These are phyloP conservation scores for Diaporthe batatas DNA, from an alignment of 2,329 filamentous ascomycete genomes.

Conservation along the genomic window DNA sequence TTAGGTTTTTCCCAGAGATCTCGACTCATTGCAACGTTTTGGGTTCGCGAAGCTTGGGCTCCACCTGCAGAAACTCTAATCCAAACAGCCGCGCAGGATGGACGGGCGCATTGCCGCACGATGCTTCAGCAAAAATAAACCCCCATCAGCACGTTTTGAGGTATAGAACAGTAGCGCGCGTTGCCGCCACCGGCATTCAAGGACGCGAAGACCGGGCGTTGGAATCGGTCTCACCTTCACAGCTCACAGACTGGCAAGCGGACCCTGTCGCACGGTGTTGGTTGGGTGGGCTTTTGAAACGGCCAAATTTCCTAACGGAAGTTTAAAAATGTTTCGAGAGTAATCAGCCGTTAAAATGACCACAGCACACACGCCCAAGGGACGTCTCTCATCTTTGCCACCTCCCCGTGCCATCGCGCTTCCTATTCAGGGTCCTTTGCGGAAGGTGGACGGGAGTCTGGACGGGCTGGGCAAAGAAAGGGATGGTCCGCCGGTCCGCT, in stretches of 20 bases:
- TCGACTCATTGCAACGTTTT: slow-evolving; percentile 32
- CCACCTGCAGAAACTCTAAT: slow-evolving; percentile 14
- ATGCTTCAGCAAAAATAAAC: slow-evolving; percentile 6
- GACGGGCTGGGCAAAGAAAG: slow-evolving; percentile 13
- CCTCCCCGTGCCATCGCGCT: slow-evolving; percentile 16
- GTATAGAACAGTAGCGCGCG: slow-evolving; percentile 4
- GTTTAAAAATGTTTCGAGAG: slow-evolving; percentile 20
- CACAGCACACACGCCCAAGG: background rate
- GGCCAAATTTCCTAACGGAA: slow-evolving; percentile 28
- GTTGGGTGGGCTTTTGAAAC: slow-evolving; percentile 28
- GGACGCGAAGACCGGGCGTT: background rate
- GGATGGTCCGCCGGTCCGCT: slow-evolving; percentile 28
- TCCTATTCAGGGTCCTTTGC: slow-evolving; percentile 27
- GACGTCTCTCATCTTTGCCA: slow-evolving; percentile 12
- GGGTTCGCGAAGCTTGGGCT: slow-evolving; percentile 24
- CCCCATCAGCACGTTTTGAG: background rate
- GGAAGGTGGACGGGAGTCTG: slow-evolving; percentile 18
- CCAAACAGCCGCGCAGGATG: background rate
- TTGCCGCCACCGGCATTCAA: background rate
- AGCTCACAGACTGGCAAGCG: background rate
- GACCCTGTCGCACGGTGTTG: slow-evolving; percentile 6
- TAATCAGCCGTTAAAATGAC: slow-evolving; percentile 27
- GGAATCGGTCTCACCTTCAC: background rate
- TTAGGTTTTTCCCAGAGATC: slow-evolving; percentile 13
- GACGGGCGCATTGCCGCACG: slow-evolving; percentile 14